These are phyloP conservation scores for Butyriboletus appendiculatus DNA, from an alignment of 1,284 basidiomycete species.

Conservation along the genomic window DNA sequence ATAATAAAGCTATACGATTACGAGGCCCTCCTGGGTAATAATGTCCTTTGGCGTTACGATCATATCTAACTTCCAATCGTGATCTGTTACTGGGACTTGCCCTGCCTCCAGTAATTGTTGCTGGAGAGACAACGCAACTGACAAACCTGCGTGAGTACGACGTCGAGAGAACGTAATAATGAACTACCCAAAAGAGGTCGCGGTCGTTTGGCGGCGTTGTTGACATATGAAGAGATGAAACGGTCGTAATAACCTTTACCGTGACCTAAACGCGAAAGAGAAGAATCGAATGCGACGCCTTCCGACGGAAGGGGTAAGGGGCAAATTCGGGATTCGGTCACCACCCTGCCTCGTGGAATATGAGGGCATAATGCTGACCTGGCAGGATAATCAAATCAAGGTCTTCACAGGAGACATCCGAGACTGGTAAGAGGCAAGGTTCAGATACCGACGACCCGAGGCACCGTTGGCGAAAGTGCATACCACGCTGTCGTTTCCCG, in stretches of 20 bases:
- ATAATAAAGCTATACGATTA: constrained; percentile 17
- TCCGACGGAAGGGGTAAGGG: constrained; percentile 10
- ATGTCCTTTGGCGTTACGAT: constrained; percentile 57
- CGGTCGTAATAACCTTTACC: constrained; percentile 82
- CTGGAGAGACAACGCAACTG: constrained; percentile 64
- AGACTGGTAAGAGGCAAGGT: constrained; percentile 37
- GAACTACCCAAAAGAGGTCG: constrained; percentile 56
- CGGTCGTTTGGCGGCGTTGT: constrained; percentile 35
- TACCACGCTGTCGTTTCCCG: constrained; percentile 51
- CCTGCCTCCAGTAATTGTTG: constrained; percentile 63
- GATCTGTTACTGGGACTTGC: constrained; percentile 55
- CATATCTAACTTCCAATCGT: constrained; percentile 70
- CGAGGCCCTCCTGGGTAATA: constrained; percentile 20
- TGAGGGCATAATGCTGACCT: constrained; percentile 43
- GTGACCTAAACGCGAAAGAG: constrained; percentile 71
- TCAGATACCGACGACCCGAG: neutral
- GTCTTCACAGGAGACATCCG: constrained; percentile 41
- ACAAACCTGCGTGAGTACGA: constrained; percentile 12
- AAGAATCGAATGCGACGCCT: constrained; percentile 78
- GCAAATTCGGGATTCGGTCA: constrained; percentile 8
- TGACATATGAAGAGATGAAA: constrained; percentile 60
- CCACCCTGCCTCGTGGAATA: constrained; percentile 11
- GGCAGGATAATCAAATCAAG: constrained; percentile 72
- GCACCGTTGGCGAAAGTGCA: constrained; percentile 22
- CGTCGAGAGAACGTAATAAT: constrained; percentile 9